phyloP scores from a whole-genome alignment of 2,329 filamentous ascomycete species.

The Ophiostoma australiae region DNA sequence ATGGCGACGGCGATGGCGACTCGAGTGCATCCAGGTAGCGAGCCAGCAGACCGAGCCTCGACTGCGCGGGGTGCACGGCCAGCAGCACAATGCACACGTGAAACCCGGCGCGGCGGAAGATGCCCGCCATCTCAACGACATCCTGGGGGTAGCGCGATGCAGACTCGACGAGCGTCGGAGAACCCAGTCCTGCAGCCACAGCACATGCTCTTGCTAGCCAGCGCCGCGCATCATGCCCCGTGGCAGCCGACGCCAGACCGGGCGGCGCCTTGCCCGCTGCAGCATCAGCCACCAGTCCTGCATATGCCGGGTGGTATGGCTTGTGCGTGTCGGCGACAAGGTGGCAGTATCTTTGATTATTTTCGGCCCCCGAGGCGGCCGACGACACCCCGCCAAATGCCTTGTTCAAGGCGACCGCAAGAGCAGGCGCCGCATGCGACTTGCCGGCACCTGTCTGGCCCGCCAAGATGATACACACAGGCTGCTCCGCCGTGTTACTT shows the following conservation, averaged over 20 bases:
- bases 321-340: slow-evolving; percentile 49
- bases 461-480: slow-evolving; percentile 42
- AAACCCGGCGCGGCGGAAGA: slow-evolving; percentile 37
- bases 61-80: slow-evolving; percentile 41
- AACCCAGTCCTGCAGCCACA: slow-evolving; percentile 30
- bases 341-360: slow-evolving; percentile 33
- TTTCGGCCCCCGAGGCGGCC: not conserved
- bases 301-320: slow-evolving; percentile 43
- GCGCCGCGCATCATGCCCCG: slow-evolving; percentile 39
- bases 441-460: slow-evolving; percentile 48
- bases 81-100: slow-evolving; percentile 40
- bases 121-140: slow-evolving; percentile 36
- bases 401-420: slow-evolving; percentile 35
- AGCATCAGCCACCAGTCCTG: slow-evolving; percentile 30
- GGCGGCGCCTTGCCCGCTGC: slow-evolving; percentile 30
- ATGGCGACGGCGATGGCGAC: not conserved
- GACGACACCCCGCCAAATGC: not conserved
- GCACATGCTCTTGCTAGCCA: slow-evolving; percentile 42
- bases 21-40: slow-evolving; percentile 36
- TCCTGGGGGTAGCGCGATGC: slow-evolving; percentile 43
- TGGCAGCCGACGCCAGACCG: slow-evolving; percentile 38
- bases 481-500: slow-evolving; percentile 23
- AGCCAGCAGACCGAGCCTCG: slow-evolving; percentile 41
- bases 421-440: slow-evolving; percentile 40
- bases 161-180: slow-evolving; percentile 42